Conservation (phyloP, 306 rosid species). For the Vigna unguiculata region DNA sequence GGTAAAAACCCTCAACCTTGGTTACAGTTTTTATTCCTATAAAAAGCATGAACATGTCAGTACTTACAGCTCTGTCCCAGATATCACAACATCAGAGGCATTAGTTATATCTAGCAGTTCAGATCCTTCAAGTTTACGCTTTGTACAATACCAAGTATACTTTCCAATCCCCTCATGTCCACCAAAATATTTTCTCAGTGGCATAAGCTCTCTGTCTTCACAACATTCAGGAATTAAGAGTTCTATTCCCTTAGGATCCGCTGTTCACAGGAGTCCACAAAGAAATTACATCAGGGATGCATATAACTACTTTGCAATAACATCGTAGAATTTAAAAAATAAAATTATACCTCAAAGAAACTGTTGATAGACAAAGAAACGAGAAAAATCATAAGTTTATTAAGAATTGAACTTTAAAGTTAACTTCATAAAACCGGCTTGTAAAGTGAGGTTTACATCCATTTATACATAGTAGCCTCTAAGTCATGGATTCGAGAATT, state of each 20-base stretch:
- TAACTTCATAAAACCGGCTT: too few species aligned
- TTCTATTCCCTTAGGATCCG: slow-evolving; percentile 82
- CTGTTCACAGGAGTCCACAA: slow-evolving; percentile 47
- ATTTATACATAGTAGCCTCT: too few species aligned
- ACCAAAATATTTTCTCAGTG: slow-evolving; percentile 76
- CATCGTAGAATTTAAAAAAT: neutral
- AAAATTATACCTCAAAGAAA: neutral
- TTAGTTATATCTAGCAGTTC: slow-evolving; percentile 63
- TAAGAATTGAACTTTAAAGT: too few species aligned
- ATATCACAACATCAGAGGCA: slow-evolving; percentile 60
- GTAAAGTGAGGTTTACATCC: too few species aligned
- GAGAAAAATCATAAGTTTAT: neutral
- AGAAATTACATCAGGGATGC: slow-evolving; percentile 19
- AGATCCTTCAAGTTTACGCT: slow-evolving; percentile 70
- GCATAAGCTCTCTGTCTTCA: slow-evolving; percentile 65
- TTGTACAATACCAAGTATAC: slow-evolving; percentile 77
- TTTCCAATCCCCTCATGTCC: slow-evolving; percentile 93
- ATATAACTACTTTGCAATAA: neutral
- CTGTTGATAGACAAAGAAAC: neutral
- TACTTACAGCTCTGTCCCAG: slow-evolving; percentile 77
- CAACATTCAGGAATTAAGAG: slow-evolving; percentile 79
- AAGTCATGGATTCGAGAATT: too few species aligned
- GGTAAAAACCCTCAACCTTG: slow-evolving; percentile 35
- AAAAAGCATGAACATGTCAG: slow-evolving; percentile 37
- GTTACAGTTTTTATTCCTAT: slow-evolving; percentile 29